Evolutionary conservation across 2,329 filamentous ascomycete species (phyloP).

Genomic region (Fusarium sp.): DNA sequence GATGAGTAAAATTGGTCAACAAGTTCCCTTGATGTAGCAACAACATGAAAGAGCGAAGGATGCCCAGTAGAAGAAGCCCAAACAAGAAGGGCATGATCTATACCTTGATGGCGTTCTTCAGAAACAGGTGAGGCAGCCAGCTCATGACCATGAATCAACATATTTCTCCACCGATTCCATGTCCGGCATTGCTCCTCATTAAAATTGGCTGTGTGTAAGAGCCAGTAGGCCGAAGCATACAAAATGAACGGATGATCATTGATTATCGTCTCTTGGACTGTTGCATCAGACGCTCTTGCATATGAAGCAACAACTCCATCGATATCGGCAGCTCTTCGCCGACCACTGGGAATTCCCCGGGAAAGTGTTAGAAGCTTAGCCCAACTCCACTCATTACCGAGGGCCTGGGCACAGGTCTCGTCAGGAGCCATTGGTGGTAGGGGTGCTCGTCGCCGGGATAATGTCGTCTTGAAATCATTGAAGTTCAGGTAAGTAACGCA

Average conservation of each 20-base stretch:
- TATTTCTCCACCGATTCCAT: background rate
- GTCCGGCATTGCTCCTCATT: rapidly evolving
- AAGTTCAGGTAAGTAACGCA: background rate
- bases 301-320: rapidly evolving
- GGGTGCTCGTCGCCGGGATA: rapidly evolving
- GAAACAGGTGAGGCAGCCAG: background rate
- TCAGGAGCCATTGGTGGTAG: background rate
- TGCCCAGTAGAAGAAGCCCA: rapidly evolving
- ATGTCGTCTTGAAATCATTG: background rate
- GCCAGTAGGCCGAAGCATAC: background rate
- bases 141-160: rapidly evolving
- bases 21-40: rapidly evolving
- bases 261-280: rapidly evolving
- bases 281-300: rapidly evolving
- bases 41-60: rapidly evolving
- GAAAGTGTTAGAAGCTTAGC: rapidly evolving
- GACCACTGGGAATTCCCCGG: too few relatives aligned
- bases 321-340: background rate
- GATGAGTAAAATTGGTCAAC: too few relatives aligned
- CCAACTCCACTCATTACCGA: background rate
- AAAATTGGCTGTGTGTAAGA: background rate
- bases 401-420: rapidly evolving
- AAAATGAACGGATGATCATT: background rate
- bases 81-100: rapidly evolving
- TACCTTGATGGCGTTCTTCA: background rate